phyloP scores from a whole-genome alignment of 169 alveolate species.

The Plasmodium sp. region DNA sequence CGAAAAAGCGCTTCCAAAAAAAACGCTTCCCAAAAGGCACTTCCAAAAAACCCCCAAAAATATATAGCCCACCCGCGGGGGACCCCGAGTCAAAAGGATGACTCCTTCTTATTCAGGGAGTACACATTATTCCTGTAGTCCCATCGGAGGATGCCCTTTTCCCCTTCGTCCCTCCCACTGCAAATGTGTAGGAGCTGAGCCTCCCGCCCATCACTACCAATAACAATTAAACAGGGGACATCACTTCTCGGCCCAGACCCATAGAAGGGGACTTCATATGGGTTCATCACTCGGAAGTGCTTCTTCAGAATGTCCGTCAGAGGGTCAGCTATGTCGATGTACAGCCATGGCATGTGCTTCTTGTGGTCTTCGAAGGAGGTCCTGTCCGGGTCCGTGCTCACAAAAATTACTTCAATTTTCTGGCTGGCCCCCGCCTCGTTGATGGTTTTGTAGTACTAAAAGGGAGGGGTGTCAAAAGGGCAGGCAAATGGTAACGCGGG shows the following conservation, averaged over 20 bases:
- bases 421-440: slow-evolving; percentile 81
- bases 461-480: background rate
- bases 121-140: slow-evolving; percentile 69
- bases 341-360: slow-evolving; percentile 81
- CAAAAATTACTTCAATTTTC: slow-evolving; percentile 81
- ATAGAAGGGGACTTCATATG: slow-evolving; percentile 66
- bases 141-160: slow-evolving; percentile 78
- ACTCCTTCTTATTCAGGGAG: slow-evolving; percentile 36
- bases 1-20: background rate
- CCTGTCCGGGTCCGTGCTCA: slow-evolving; percentile 75
- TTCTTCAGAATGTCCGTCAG: slow-evolving; percentile 75
- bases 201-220: slow-evolving; percentile 82
- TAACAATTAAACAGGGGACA: slow-evolving; percentile 79
- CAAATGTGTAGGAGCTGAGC: slow-evolving; percentile 80
- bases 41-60: background rate
- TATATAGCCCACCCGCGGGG: background rate
- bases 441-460: slow-evolving; percentile 79
- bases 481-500: background rate
- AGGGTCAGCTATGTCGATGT: slow-evolving; percentile 78
- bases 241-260: slow-evolving; percentile 80
- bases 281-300: slow-evolving; percentile 77
- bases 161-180: slow-evolving; percentile 85
- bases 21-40: background rate
- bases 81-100: background rate
- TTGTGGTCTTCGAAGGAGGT: slow-evolving; percentile 72